Evolutionary conservation across 805 yeast species (phyloP).

Genomic region (Wickerhamiella domercqiae): DNA sequence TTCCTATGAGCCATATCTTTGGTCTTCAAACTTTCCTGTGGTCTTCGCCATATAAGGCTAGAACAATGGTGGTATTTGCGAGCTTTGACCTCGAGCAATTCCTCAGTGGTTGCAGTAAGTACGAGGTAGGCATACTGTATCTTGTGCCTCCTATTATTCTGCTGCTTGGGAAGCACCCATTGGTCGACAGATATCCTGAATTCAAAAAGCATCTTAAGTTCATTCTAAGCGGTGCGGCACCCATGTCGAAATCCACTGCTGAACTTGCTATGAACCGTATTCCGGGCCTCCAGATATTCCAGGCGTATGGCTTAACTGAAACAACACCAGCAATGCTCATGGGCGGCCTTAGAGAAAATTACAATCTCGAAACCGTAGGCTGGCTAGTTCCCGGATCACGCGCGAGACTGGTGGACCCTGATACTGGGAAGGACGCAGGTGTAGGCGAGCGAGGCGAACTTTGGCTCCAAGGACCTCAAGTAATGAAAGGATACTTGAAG

Average conservation of each 20-base stretch:
- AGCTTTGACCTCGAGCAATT: constrained; percentile 24
- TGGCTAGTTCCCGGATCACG: constrained; percentile 32
- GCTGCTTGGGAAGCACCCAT: constrained; percentile 32
- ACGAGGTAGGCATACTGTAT: constrained; percentile 27
- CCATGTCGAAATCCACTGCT: constrained; percentile 22
- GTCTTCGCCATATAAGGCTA: constrained; percentile 15
- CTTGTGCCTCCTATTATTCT: constrained; percentile 31
- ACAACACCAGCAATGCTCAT: constrained; percentile 39
- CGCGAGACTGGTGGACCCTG: constrained; percentile 30
- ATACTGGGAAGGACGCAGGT: constrained; percentile 29
- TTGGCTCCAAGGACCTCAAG: constrained; percentile 40
- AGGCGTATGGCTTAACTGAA: constrained; percentile 40
- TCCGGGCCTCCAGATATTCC: constrained; percentile 11
- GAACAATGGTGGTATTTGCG: constrained; percentile 18
- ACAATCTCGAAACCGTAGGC: constrained; percentile 36
- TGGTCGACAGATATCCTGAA: constrained; percentile 29
- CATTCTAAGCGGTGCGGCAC: constrained; percentile 30
- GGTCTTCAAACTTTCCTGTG: constrained; percentile 22
- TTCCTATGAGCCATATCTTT: constrained; percentile 24
- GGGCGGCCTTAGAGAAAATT: constrained; percentile 17
- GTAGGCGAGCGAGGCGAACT: constrained; percentile 40
- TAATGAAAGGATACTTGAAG: constrained; percentile 36
- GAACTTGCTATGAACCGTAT: constrained; percentile 6
- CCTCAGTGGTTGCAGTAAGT: constrained; percentile 18
- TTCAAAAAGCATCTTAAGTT: constrained; percentile 28